phyloP scores from a whole-genome alignment of 139 green algal genomes.

The Micractinium sp. region DNA sequence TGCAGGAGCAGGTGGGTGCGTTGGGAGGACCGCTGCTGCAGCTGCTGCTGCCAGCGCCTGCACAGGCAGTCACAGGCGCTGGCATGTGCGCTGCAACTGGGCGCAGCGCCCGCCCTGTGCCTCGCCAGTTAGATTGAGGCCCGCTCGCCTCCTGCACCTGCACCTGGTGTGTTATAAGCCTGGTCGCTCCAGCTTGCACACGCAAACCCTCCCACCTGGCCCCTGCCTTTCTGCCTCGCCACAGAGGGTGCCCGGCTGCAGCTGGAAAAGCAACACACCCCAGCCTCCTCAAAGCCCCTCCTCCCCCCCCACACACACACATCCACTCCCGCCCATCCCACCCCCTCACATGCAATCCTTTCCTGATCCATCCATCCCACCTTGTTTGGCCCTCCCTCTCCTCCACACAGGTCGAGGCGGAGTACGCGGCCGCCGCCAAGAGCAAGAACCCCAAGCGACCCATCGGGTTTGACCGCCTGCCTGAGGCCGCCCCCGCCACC shows the following conservation, averaged over 20 bases:
- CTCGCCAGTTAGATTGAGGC: neutral
- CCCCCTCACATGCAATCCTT: neutral
- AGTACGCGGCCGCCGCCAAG: conserved; percentile 45
- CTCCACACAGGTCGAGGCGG: conserved; percentile 7
- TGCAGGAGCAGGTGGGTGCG: conserved; percentile 40
- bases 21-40: no score
- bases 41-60: no score
- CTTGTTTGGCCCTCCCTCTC: neutral
- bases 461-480: conserved; percentile 50
- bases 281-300: neutral
- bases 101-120: neutral
- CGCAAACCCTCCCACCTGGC: no score
- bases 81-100: no score
- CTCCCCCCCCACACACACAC: no score
- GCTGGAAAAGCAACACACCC: neutral
- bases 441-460: conserved; percentile 44
- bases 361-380: neutral
- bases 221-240: no score
- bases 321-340: no score
- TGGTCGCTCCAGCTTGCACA: no score
- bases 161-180: no score
- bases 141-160: neutral
- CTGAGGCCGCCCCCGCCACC: conserved; percentile 42
- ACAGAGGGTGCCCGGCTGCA: no score
- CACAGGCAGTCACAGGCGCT: neutral